Evolutionary conservation across 305 asterid species (phyloP).

Genomic region (Fraxinus platypoda): DNA sequence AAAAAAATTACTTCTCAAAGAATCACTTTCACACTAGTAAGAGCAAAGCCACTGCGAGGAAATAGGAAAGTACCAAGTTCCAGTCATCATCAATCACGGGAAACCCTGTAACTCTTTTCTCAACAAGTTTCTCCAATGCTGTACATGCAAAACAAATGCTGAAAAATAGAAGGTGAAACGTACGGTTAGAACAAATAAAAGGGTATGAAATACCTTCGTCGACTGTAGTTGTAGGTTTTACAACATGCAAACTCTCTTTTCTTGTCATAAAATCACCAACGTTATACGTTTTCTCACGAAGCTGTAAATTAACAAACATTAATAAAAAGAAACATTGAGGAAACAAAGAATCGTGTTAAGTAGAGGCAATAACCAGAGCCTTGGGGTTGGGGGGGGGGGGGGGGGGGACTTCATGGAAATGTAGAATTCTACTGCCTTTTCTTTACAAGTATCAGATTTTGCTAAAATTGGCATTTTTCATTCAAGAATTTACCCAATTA

Average conservation of each 20-base stretch:
- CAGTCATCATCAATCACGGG: constrained; percentile 92
- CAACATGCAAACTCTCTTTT: constrained; percentile 62
- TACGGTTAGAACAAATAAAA: neutral
- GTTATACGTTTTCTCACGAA: constrained; percentile 51
- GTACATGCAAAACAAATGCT: constrained; percentile 25
- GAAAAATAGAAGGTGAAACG: constrained; percentile 5
- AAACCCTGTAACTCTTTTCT: constrained; percentile 83
- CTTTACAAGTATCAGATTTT: neutral
- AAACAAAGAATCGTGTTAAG: constrained; percentile 12
- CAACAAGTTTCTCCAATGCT: constrained; percentile 81
- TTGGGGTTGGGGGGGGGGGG: neutral
- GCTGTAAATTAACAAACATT: constrained; percentile 34
- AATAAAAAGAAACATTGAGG: neutral
- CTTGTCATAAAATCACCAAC: constrained; percentile 92
- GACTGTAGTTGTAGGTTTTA: constrained; percentile 64
- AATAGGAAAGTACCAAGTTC: constrained; percentile 67
- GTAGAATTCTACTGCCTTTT: neutral
- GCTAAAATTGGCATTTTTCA: neutral
- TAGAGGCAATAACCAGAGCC: constrained; percentile 7
- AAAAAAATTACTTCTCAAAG: too few relatives aligned
- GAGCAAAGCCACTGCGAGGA: neutral
- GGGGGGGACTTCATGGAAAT: neutral
- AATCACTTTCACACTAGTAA: neutral
- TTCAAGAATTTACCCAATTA: neutral
- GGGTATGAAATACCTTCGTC: constrained; percentile 61